Percentiles rank a stretch among this genome's conserved stretches.
phyloP scores from a whole-genome alignment of 176 grass and related monocot species.

The Puccinellia tenuiflora region DNA sequence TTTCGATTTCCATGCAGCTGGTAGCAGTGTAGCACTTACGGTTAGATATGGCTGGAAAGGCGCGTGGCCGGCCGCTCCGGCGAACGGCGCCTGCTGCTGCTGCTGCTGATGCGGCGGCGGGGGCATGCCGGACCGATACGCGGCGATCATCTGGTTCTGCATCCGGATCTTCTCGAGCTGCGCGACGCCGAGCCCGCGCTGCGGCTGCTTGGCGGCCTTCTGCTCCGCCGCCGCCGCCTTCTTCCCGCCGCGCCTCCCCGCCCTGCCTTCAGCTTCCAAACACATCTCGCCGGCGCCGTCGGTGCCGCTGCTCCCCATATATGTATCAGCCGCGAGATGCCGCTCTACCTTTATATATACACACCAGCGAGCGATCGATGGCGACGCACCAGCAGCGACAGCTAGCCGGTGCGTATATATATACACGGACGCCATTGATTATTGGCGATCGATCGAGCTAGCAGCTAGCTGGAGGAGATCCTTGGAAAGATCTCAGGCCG shows the following conservation, averaged over 20 bases:
- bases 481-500: constrained; percentile 33
- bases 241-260: constrained; percentile 14
- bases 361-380: background rate
- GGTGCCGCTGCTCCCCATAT: constrained; percentile 32
- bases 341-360: background rate
- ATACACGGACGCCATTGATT: constrained; percentile 2
- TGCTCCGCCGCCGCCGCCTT: background rate
- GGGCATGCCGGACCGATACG: constrained; percentile 7
- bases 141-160: constrained; percentile 54
- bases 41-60: constrained; percentile 11
- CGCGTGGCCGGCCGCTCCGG: background rate
- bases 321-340: background rate
- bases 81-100: constrained; percentile 6
- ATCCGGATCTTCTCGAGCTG: constrained; percentile 54
- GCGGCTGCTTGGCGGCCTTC: constrained; percentile 37
- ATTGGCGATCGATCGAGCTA: background rate
- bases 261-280: constrained; percentile 13
- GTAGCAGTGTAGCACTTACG: background rate
- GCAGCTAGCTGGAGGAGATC: constrained; percentile 31
- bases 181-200: constrained; percentile 49
- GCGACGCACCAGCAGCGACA: background rate
- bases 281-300: constrained; percentile 33
- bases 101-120: background rate
- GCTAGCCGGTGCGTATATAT: background rate
- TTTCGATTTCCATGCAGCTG: background rate